These are phyloP conservation scores for Russula brevipes DNA, from an alignment of 768 basidiomycete species.

Conservation along the genomic window DNA sequence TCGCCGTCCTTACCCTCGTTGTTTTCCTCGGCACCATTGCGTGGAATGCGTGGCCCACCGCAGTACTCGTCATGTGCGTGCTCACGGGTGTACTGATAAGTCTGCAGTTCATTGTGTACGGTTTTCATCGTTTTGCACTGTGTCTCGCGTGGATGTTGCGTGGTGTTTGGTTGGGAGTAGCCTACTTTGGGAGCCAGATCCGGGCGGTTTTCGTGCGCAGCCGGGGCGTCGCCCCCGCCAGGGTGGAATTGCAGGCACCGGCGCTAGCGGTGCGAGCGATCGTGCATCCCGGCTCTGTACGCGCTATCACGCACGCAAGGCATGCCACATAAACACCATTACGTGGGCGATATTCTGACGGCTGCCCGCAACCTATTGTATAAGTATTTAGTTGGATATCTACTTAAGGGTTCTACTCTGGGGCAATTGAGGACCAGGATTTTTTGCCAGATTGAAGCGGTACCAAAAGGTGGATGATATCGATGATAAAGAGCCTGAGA, in stretches of 20 bases:
- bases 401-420: no score
- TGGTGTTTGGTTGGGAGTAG: not conserved
- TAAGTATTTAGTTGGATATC: not conserved
- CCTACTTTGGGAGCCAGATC: not conserved
- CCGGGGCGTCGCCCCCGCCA: not conserved
- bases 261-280: no score
- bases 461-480: no score
- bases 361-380: not conserved
- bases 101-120: conserved; percentile 56
- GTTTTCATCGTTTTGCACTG: conserved; percentile 12
- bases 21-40: conserved; percentile 56
- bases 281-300: not conserved
- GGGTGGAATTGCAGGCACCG: not conserved
- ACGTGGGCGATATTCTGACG: not conserved
- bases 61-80: conserved; percentile 55
- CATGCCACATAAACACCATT: not conserved
- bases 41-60: conserved; percentile 57
- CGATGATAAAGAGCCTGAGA: no score
- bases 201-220: not conserved
- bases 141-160: conserved; percentile 15
- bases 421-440: no score
- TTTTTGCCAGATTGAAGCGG: no score
- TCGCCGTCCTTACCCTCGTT: conserved; percentile 53
- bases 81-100: conserved; percentile 53
- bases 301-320: not conserved